Evolutionary conservation across 108 stramenopile species (phyloP), one percentile per base, ranked within the genome.

Genomic region (Phaeodactylum tricornutum): DNA sequence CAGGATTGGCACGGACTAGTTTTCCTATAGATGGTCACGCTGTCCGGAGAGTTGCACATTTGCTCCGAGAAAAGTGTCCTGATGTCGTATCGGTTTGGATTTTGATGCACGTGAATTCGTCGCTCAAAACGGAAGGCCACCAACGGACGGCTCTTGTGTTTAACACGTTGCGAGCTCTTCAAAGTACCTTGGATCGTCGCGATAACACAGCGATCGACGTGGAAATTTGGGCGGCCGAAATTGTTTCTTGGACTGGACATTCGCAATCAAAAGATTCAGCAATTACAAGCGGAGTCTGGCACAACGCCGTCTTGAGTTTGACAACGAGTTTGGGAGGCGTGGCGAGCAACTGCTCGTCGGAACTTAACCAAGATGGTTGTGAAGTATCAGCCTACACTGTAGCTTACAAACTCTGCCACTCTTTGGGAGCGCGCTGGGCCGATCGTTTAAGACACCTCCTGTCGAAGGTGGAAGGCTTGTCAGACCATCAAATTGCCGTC

Each of bases 71-170:
- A 21, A 47, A 41, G 19, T 8, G 15, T 19, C 52, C 53, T n/a
- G 34, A 59, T 37, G 57, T 47, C 35, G 30, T 7, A 36, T 52
- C 41, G 14, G 64, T 64, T 15, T 25, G 79, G 42, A 39, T 85
- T 12, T 61, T 90, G 60, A 62, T 68, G 54, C 87, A 90, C 51
- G 60, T 55, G 1, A 78, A 80, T 2, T 56, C 67, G 12, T 62
- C 72, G 6, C 23, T 63, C 11, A 43, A 53, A 21, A 15, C 38
- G 6, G 31, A 22, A n/a, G 55, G 59, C n/a, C 56, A 41, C 29
- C 67, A 77, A 43, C 59, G 66, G 0, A 31, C 33, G 14, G 47
- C 49, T 8, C 43, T 69, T 15, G 50, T 75, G 16, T 17, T 36
- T 8, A 57, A 47, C 23, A 40, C 57, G 2, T 55, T 47, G 5